Percentiles rank a stretch among this genome's conserved stretches.
These are phyloP conservation scores for Leishmania tropica DNA, from an alignment of 208 protist species.

Conservation along the genomic window DNA sequence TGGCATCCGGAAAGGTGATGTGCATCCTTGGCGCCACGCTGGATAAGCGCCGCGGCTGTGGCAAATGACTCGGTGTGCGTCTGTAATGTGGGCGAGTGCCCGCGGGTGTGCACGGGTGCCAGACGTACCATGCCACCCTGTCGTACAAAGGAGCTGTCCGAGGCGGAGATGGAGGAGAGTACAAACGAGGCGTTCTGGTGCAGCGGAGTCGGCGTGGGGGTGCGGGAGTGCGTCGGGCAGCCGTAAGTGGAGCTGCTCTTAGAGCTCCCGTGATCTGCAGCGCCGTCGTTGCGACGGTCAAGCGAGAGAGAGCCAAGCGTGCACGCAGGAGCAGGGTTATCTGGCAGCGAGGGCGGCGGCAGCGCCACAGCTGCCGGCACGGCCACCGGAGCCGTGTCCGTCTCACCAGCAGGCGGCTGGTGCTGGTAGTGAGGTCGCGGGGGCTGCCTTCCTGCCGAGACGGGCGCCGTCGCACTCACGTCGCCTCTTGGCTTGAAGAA, in stretches of 20 bases:
- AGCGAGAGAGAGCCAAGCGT: neutral
- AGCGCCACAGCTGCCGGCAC: neutral
- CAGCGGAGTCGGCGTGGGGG: neutral
- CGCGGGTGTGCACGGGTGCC: constrained; percentile 27
- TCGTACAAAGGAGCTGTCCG: constrained; percentile 36
- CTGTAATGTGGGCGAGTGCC: constrained; percentile 1
- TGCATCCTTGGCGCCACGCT: neutral
- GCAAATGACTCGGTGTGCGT: neutral
- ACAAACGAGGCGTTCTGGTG: constrained; percentile 33
- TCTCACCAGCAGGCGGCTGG: neutral
- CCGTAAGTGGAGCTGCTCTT: neutral
- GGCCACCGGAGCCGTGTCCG: neutral
- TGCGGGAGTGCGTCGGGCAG: neutral
- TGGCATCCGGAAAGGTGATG: constrained; percentile 25
- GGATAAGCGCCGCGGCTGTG: neutral
- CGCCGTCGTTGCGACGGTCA: neutral
- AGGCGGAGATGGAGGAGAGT: constrained; percentile 46
- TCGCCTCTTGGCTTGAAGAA: constrained; percentile 22
- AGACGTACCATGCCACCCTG: constrained; percentile 45
- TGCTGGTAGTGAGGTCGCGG: neutral
- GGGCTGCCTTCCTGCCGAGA: neutral
- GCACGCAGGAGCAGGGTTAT: neutral
- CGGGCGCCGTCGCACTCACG: neutral
- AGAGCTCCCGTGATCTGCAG: neutral
- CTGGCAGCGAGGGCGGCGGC: neutral